Evolutionary conservation across 805 yeast genomes (phyloP).

Genomic region (Priceomyces carsonii): DNA sequence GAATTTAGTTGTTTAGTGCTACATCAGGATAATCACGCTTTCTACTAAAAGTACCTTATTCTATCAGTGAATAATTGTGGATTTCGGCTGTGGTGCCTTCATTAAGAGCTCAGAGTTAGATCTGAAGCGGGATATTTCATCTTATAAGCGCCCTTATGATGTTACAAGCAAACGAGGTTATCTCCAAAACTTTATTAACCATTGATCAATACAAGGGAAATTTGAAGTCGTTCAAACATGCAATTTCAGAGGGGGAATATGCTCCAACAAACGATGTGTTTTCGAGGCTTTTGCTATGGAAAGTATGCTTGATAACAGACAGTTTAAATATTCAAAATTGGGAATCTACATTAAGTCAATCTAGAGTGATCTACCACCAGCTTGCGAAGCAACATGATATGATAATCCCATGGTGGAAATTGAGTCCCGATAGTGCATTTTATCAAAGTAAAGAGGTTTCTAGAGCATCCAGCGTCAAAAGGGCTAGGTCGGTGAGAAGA

Average conservation of each 20-base stretch:
- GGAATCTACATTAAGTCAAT: constrained; percentile 27
- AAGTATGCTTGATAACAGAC: constrained; percentile 35
- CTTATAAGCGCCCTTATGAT: constrained; percentile 8
- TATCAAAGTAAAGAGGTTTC: constrained; percentile 18
- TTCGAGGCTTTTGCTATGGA: constrained; percentile 39
- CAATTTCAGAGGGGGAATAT: constrained; percentile 31
- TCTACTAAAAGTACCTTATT: too few species aligned
- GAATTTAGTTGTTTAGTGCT: too few species aligned
- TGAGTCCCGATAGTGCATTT: constrained; percentile 30
- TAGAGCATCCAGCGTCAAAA: constrained; percentile 12
- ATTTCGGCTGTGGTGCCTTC: too few species aligned
- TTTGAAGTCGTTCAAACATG: constrained; percentile 22
- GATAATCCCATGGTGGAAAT: constrained; percentile 38
- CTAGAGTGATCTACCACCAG: constrained; percentile 37
- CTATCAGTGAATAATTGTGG: too few species aligned
- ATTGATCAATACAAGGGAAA: constrained; percentile 36
- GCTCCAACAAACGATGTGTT: constrained; percentile 20
- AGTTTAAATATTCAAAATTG: constrained; percentile 34
- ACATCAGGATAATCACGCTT: too few species aligned
- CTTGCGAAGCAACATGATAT: constrained; percentile 27
- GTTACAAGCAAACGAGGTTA: constrained; percentile 34
- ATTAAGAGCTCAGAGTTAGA: constrained; percentile 8
- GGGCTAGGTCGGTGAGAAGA: constrained; percentile 3
- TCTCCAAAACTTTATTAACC: constrained; percentile 37
- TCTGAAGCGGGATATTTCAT: too few species aligned